Conservation (phyloP, 129 eudicot genomes). For the Ambrosia trifida region DNA sequence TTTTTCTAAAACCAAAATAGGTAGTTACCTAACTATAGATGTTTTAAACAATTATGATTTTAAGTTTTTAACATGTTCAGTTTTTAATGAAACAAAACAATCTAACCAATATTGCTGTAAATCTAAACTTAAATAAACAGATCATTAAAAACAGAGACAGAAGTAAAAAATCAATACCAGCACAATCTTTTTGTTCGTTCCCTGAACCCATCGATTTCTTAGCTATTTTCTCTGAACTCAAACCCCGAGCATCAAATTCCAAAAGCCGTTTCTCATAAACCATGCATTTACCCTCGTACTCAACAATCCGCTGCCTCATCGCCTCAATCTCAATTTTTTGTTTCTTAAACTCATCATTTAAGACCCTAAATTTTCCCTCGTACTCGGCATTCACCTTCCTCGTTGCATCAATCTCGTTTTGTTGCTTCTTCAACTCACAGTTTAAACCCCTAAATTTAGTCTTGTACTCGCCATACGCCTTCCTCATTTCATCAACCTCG, state of each 20-base stretch:
- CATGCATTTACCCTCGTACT: neutral
- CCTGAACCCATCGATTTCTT: neutral
- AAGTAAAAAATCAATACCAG: slow-evolving; percentile 11
- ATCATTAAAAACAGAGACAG: neutral
- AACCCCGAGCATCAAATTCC: slow-evolving; percentile 5
- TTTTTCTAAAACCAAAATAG: no score
- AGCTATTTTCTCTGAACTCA: neutral
- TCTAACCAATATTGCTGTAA: no score
- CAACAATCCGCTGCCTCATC: slow-evolving; percentile 11
- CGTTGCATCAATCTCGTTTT: neutral
- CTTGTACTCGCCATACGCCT: no score
- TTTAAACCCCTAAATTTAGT: neutral
- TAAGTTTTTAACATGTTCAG: no score
- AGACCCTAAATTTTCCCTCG: neutral
- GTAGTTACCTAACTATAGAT: no score
- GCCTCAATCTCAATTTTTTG: slow-evolving; percentile 8
- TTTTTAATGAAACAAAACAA: no score
- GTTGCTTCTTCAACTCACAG: neutral
- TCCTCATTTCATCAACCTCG: no score
- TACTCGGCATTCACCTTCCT: slow-evolving; percentile 12
- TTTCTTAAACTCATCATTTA: slow-evolving; percentile 24
- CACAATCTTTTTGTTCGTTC: neutral
- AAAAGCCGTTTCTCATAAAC: neutral
- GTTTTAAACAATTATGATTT: no score
- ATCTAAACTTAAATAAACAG: neutral